Evolutionary conservation across 2,329 filamentous ascomycete genomes (phyloP).

Genomic region (Lachnellula arida): DNA sequence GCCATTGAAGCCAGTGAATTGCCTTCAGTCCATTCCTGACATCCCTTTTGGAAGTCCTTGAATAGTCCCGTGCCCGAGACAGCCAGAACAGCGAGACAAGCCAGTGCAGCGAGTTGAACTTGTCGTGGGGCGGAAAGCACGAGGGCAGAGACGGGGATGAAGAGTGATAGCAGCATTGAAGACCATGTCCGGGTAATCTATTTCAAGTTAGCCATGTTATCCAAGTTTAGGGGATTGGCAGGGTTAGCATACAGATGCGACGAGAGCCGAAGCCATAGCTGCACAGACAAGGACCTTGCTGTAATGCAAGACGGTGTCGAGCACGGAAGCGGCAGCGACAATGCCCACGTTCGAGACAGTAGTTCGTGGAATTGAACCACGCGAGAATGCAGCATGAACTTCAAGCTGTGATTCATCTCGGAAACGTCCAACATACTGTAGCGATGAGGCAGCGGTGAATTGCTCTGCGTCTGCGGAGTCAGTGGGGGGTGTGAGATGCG

Average conservation of each 20-base stretch:
- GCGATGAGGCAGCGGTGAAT: no score
- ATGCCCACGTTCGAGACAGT: background rate
- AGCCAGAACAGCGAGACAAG: background rate
- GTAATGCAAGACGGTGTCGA: background rate
- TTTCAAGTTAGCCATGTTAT: background rate
- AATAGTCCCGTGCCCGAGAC: background rate
- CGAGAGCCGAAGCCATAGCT: background rate
- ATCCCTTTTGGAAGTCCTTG: background rate
- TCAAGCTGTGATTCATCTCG: no score
- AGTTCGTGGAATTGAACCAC: background rate
- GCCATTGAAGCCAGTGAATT: background rate
- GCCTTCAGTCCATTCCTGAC: background rate
- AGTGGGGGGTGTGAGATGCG: no score
- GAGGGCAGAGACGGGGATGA: background rate
- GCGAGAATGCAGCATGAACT: no score
- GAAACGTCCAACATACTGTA: no score
- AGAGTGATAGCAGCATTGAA: background rate
- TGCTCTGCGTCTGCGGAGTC: no score
- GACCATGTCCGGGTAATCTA: background rate
- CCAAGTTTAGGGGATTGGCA: background rate
- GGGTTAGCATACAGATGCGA: background rate
- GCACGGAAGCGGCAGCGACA: background rate
- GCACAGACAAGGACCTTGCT: background rate
- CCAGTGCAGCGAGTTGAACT: background rate
- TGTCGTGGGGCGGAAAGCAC: background rate